Evolutionary conservation across 768 basidiomycete genomes (phyloP).

Genomic region (Mycena kentingensis): DNA sequence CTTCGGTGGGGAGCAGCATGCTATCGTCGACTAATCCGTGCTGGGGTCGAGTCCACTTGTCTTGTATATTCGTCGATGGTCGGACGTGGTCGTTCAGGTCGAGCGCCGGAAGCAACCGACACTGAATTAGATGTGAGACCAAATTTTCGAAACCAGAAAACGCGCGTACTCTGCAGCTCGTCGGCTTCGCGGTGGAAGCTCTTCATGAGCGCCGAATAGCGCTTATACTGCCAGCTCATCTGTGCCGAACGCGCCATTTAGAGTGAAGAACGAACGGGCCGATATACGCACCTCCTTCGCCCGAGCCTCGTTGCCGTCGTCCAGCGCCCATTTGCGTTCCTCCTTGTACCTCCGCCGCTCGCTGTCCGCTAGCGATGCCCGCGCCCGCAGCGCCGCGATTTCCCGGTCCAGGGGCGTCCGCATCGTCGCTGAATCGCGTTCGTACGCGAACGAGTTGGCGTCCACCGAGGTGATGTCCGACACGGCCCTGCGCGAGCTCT

Average conservation of each 20-base stretch:
- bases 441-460: slow-evolving; percentile 66
- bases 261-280: not conserved
- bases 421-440: slow-evolving; percentile 55
- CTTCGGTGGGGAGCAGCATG: slow-evolving; percentile 18
- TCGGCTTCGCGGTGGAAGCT: slow-evolving; percentile 82
- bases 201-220: slow-evolving; percentile 77
- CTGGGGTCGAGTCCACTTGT: not conserved
- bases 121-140: not conserved
- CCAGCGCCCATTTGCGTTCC: slow-evolving; percentile 84
- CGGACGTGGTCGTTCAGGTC: not conserved
- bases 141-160: not conserved
- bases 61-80: not conserved
- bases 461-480: slow-evolving; percentile 73
- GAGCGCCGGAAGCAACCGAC: not conserved
- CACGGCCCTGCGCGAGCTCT: slow-evolving; percentile 31
- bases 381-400: slow-evolving; percentile 71
- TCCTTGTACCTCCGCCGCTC: slow-evolving; percentile 83
- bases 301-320: slow-evolving; percentile 73
- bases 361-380: slow-evolving; percentile 80
- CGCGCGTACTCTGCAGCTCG: slow-evolving; percentile 53
- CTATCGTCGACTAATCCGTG: not conserved
- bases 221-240: slow-evolving; percentile 83
- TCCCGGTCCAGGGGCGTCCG: slow-evolving; percentile 66
- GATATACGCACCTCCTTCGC: slow-evolving; percentile 38
- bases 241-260: slow-evolving; percentile 39